A percentile compares a stretch with the other conserved stretches of the same genome.
Conservation (phyloP, 2,329 filamentous ascomycete genomes). For the Colletotrichum camelliae region DNA sequence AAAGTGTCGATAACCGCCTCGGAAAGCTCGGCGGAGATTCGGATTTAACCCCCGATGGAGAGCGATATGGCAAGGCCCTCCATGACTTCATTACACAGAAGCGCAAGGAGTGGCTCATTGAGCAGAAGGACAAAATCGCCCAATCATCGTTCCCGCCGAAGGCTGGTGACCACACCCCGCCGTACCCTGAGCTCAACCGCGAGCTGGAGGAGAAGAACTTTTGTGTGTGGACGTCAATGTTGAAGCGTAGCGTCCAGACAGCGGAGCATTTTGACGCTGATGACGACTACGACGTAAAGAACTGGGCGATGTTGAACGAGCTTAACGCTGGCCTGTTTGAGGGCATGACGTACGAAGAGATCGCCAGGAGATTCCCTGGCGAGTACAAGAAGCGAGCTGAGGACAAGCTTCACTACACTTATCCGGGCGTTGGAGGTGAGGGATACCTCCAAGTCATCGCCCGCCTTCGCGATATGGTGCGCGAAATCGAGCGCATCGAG, state of each 20-base stretch:
- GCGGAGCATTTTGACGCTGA: conserved; percentile 88
- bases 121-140: conserved; percentile 79
- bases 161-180: conserved; percentile 90
- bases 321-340: conserved; percentile 93
- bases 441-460: conserved; percentile 98
- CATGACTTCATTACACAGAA: conserved; percentile 85
- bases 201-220: conserved; percentile 84
- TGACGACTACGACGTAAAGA: conserved; percentile 95
- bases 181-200: conserved; percentile 83
- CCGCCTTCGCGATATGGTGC: conserved; percentile 91
- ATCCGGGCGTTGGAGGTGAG: conserved; percentile 93
- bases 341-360: conserved; percentile 92
- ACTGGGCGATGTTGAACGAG: conserved; percentile 98
- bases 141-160: conserved; percentile 86
- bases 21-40: conserved; percentile 94
- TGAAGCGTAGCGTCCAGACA: conserved; percentile 86
- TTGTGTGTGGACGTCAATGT: conserved; percentile 98
- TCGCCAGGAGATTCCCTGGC: conserved; percentile 76
- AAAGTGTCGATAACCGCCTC: conserved; percentile 84
- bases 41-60: conserved; percentile 79
- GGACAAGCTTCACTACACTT: conserved; percentile 96
- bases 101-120: conserved; percentile 80
- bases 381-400: conserved; percentile 81
- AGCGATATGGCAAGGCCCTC: conserved; percentile 78
- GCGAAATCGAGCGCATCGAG: conserved; percentile 95